These are phyloP conservation scores for Chaetothyriales sp. DNA, from an alignment of 2,329 filamentous ascomycete species.

Conservation along the genomic window DNA sequence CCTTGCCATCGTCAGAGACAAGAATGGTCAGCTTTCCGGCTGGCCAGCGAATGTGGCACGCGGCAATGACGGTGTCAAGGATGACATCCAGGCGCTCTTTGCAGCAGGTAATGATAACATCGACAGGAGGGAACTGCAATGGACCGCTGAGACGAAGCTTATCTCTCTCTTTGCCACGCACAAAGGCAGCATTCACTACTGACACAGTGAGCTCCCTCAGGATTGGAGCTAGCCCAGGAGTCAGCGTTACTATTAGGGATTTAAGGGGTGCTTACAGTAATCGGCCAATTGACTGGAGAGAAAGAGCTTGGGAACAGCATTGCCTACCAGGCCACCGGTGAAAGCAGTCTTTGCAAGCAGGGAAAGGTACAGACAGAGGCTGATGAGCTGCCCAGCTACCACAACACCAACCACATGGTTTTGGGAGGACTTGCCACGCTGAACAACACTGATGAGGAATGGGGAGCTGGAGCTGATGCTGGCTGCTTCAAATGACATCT, in stretches of 20 bases:
- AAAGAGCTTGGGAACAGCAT: neutral
- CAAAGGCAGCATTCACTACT: neutral
- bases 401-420: neutral
- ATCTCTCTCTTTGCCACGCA: neutral
- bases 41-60: slow-evolving; percentile 39
- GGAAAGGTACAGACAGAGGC: neutral
- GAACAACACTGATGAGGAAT: neutral
- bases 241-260: neutral
- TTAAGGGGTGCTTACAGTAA: neutral
- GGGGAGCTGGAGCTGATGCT: neutral
- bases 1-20: slow-evolving; percentile 35
- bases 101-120: slow-evolving; percentile 42
- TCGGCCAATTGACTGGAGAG: neutral
- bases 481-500: neutral
- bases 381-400: neutral
- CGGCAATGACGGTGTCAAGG: slow-evolving; percentile 38
- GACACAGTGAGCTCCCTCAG: neutral
- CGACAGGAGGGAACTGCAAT: slow-evolving; percentile 37
- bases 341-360: neutral
- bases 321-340: neutral
- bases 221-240: neutral
- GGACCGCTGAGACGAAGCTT: slow-evolving; percentile 13
- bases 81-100: slow-evolving; percentile 41
- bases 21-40: slow-evolving; percentile 37
- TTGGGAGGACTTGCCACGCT: neutral